Evolutionary conservation across 2,329 filamentous ascomycete species (phyloP).

Genomic region (Dryadomyces quercivorus): DNA sequence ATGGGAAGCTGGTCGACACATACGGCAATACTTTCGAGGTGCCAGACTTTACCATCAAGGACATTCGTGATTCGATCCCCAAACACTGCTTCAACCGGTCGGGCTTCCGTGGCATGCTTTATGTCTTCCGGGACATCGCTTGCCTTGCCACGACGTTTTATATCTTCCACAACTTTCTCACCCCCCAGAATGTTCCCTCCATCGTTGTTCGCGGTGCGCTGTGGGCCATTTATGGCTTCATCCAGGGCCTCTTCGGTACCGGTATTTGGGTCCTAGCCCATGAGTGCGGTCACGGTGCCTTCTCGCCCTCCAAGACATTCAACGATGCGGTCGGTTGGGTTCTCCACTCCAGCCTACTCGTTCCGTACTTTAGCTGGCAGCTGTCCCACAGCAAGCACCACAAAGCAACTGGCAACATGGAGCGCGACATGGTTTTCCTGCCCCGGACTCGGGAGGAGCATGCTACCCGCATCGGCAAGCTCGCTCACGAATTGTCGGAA

Average conservation of each 20-base stretch:
- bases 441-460: constrained; percentile 79
- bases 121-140: constrained; percentile 72
- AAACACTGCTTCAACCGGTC: constrained; percentile 95
- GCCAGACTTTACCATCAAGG: constrained; percentile 93
- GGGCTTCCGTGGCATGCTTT: constrained; percentile 58
- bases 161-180: constrained; percentile 80
- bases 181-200: constrained; percentile 68
- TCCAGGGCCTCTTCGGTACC: constrained; percentile 88
- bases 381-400: constrained; percentile 99
- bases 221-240: constrained; percentile 56
- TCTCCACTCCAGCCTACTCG: constrained; percentile 70
- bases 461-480: constrained; percentile 59
- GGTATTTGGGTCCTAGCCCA: constrained; percentile 95
- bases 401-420: constrained; percentile 95
- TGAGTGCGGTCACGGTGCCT: constrained; percentile 94
- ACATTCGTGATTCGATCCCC: constrained; percentile 93
- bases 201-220: constrained; percentile 51
- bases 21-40: constrained; percentile 92
- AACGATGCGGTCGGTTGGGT: constrained; percentile 92
- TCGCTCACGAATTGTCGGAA: constrained; percentile 74
- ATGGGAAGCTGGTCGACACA: constrained; percentile 69
- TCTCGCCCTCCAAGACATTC: constrained; percentile 80
- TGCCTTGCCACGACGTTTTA: constrained; percentile 68
- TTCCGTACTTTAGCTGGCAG: constrained; percentile 99
- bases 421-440: constrained; percentile 98